Base-by-base conservation (phyloP, 2,329 filamentous ascomycete species). In the Claviceps fusiformis region DNA sequence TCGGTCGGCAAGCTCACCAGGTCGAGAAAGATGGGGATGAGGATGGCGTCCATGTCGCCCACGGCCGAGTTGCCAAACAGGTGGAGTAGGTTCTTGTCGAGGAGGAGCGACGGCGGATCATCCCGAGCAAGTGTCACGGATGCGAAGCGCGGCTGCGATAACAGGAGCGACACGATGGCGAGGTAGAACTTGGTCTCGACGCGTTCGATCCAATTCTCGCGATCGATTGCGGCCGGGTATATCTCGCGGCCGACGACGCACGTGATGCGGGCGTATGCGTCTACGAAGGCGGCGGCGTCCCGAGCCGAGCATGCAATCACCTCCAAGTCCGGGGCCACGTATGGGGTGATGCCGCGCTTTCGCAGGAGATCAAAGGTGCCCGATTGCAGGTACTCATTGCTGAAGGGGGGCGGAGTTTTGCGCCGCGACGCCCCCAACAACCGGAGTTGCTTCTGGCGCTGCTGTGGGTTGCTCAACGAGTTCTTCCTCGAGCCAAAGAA, bases 11-110 rank as follows among this genome's bases (percentile, higher is more conserved):
- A 73, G 46, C 82, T 82, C 24, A 81, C 82, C 31, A 98, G 77
- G 63, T 97, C 89, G 3, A 98, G 78, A 56, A 90, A 92, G 62
- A 98, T 93, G 1, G 93, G 90, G 1, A 95, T 82, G 39, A 91
- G 76, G 56, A 81, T 82, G 60, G 83, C 83, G 54, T 83, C 83
- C 50, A 81, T 87, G 58, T 85, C 77, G 13, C 89, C 90, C 0
- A 95, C 80, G 2, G 97, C 73, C 0, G 89, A 80, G 62, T 87
- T 85, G 24, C 83, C 82, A 62, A 86, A 86, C 19, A 87, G 72
- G 13, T 71, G 70, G 6, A 91, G 73, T 19, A 90, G 75, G 0
- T 74, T 73, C 63, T 83, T 82, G 66, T 93, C 87, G 10, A 92
- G 70, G 5, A 92, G 77, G 39, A 92, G 71, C 0, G 85, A 88